phyloP scores from a whole-genome alignment of 306 rosid species.

The Cicer chorassanicum region DNA sequence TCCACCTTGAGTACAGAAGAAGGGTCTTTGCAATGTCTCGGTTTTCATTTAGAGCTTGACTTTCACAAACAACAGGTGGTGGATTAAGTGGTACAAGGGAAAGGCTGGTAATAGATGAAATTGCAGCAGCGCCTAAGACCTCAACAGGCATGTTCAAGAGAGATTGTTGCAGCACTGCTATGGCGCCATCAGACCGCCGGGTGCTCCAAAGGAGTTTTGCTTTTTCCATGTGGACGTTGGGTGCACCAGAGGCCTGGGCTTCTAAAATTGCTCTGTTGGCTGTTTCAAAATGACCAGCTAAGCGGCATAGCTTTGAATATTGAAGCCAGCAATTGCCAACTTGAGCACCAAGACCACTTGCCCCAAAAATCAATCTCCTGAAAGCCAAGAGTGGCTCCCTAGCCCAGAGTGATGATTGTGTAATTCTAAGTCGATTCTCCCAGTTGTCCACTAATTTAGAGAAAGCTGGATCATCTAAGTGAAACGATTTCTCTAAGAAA shows the following conservation, averaged over 20 bases:
- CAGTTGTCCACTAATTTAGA: conserved; percentile 77
- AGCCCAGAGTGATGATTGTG: conserved; percentile 93
- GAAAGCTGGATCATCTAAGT: conserved; percentile 64
- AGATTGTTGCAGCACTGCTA: conserved; percentile 85
- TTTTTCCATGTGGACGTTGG: conserved; percentile 87
- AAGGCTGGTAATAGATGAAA: conserved; percentile 90
- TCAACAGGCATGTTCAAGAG: conserved; percentile 86
- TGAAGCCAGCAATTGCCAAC: conserved; percentile 98
- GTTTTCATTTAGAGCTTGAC: conserved; percentile 76
- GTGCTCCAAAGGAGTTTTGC: conserved; percentile 95
- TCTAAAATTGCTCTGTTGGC: conserved; percentile 93
- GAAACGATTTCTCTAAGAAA: conserved; percentile 83
- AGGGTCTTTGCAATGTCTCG: conserved; percentile 83
- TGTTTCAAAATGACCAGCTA: conserved; percentile 96
- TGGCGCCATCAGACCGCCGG: conserved; percentile 93
- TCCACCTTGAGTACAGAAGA: conserved; percentile 95
- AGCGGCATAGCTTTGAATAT: conserved; percentile 92
- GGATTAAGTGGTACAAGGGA: conserved; percentile 76
- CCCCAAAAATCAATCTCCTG: conserved; percentile 80
- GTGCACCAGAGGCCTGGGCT: conserved; percentile 90
- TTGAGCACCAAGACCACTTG: conserved; percentile 80
- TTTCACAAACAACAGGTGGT: conserved; percentile 60
- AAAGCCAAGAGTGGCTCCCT: conserved; percentile 95
- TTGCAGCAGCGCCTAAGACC: conserved; percentile 74
- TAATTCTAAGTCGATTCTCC: conserved; percentile 87